Conservation (phyloP, 768 basidiomycete genomes). For the Tylopilus plumbeoviolaceoides region DNA sequence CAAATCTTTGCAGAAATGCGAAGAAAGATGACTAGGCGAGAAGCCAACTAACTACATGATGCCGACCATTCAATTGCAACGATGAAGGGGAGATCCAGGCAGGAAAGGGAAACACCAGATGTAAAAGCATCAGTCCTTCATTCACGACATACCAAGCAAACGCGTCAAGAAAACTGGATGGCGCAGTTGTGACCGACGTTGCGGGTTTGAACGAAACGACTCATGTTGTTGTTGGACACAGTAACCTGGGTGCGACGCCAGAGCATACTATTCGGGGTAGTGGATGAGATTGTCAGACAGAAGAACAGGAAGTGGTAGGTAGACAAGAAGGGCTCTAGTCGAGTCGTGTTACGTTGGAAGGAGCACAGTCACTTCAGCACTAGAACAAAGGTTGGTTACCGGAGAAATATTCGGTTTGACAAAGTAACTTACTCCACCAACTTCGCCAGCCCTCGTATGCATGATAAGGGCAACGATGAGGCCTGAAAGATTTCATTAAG, state of each 20-base stretch:
- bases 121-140: not conserved
- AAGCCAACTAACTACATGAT: no score
- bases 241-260: not conserved
- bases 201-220: not conserved
- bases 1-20: no score
- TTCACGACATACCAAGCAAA: not conserved
- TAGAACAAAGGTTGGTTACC: slow-evolving; percentile 4
- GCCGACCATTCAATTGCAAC: not conserved
- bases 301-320: slow-evolving; percentile 1
- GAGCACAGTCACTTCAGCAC: slow-evolving; percentile 21
- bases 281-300: slow-evolving; percentile 4
- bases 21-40: no score
- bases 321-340: slow-evolving; percentile 10
- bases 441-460: slow-evolving; percentile 63
- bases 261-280: not conserved
- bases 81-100: no score
- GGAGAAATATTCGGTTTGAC: not conserved
- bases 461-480: slow-evolving; percentile 93
- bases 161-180: no score
- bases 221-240: not conserved
- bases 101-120: no score
- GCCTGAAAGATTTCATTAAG: slow-evolving; percentile 33
- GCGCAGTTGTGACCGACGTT: not conserved
- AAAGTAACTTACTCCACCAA: slow-evolving; percentile 11
- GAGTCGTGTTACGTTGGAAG: slow-evolving; percentile 4